Evolutionary conservation across 2,329 filamentous ascomycete species (phyloP), one percentile per base, ranked within the genome.

Genomic region (Immersiporthe knoxdaviesiana): DNA sequence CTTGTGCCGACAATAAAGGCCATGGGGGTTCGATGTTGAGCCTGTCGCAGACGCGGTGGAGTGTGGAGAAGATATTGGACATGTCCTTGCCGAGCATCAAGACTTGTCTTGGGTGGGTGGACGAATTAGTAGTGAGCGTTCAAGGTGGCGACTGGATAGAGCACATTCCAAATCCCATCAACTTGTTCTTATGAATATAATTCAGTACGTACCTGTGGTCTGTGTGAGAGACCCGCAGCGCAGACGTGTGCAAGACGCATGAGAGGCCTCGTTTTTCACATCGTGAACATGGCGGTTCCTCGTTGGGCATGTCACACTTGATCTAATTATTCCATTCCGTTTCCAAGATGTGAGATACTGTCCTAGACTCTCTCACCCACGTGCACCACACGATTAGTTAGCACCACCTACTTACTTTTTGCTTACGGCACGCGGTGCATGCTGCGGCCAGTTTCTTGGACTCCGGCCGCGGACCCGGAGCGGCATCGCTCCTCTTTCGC

Each of bases 401-500:
- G 35, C 35, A n/a, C 7, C 7, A n/a, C 44, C 16, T 37, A n/a
- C 30, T 24, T 44, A 62, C 59, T 37, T 62, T 62, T 62, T 62
- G 59, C 37, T 41, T 62, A 11, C 59, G 59, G 37, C 59, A 62
- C 8, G 59, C 59, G 10, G 59, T 62, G n/a, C 59, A 62, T 24
- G 59, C 59, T 44, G 59, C 59, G 6, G 37, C 21, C 59, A 62
- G 14, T 27, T 62, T 62, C 37, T 41, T 62, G 59, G 59, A 12
- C 59, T 41, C 59, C n/a, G 59, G 59, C 37, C 59, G 35, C 12
- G 59, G 32, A 39, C 32, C 59, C 24, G 59, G 12, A 39, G 59
- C n/a, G 59, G 59, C 32, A n/a, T 62, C 59, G n/a, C 59, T 62
- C 37, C 59, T 39, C 37, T 62, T 62, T 21, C 59, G 59, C 59